Evolutionary conservation across 1,139 yeast genomes (phyloP).

Genomic region (Blastobotrys illinoisensis): DNA sequence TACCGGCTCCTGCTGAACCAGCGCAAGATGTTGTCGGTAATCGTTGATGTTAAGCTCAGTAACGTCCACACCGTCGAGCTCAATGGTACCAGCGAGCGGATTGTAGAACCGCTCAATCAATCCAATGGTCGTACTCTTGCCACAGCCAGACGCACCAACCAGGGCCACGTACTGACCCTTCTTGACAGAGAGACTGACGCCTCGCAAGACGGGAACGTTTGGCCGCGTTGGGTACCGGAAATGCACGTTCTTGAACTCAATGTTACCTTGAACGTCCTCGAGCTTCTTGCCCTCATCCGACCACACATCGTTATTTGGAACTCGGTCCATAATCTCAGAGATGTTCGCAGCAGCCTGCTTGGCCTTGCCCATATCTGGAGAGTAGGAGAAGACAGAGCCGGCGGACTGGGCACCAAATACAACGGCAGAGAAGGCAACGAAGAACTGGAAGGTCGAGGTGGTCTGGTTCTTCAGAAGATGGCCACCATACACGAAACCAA

Average conservation of each 20-base stretch:
- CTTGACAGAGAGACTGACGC: slow-evolving; percentile 58
- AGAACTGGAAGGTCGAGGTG: slow-evolving; percentile 30
- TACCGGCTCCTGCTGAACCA: slow-evolving; percentile 81
- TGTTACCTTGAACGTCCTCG: slow-evolving; percentile 43
- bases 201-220: slow-evolving; percentile 61
- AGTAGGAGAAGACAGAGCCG: slow-evolving; percentile 82
- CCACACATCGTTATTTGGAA: slow-evolving; percentile 50
- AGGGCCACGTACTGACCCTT: slow-evolving; percentile 86
- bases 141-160: slow-evolving; percentile 95
- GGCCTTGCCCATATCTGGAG: slow-evolving; percentile 57
- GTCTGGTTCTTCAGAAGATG: slow-evolving; percentile 27
- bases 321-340: slow-evolving; percentile 64
- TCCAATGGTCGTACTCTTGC: slow-evolving; percentile 89
- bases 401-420: slow-evolving; percentile 83
- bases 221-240: slow-evolving; percentile 86
- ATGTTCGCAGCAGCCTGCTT: slow-evolving; percentile 65
- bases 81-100: slow-evolving; percentile 59
- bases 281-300: slow-evolving; percentile 51
- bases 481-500: slow-evolving; percentile 38
- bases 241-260: slow-evolving; percentile 57
- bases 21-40: slow-evolving; percentile 68
- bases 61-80: slow-evolving; percentile 67
- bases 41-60: slow-evolving; percentile 64
- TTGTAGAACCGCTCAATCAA: slow-evolving; percentile 74
- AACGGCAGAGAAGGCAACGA: slow-evolving; percentile 42